These are phyloP conservation scores for Gossypium mustelinum DNA, from an alignment of 345 rosid genomes.

Conservation along the genomic window DNA sequence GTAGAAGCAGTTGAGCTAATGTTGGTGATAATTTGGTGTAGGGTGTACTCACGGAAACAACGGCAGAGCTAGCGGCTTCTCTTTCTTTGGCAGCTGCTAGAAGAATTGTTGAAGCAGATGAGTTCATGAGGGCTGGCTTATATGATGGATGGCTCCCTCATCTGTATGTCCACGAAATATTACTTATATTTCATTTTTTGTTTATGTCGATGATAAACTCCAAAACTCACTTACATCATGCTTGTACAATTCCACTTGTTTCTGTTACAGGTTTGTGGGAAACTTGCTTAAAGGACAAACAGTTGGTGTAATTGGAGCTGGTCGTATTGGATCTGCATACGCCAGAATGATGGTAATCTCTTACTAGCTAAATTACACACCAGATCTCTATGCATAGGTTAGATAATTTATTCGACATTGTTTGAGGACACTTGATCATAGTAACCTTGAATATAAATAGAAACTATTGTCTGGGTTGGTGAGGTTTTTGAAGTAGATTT, in stretches of 20 bases:
- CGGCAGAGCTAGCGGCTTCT: slow-evolving; percentile 93
- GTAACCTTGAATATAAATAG: background rate
- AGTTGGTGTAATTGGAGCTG: slow-evolving; percentile 97
- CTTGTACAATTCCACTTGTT: background rate
- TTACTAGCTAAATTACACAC: background rate
- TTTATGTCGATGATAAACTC: background rate
- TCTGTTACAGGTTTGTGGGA: slow-evolving; percentile 67
- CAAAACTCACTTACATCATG: background rate
- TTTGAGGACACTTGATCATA: background rate
- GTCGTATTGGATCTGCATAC: slow-evolving; percentile 97
- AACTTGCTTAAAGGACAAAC: slow-evolving; percentile 98
- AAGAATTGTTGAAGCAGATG: slow-evolving; percentile 96
- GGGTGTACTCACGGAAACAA: slow-evolving; percentile 98
- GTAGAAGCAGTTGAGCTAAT: background rate
- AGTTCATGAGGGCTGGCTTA: slow-evolving; percentile 91
- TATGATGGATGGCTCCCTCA: slow-evolving; percentile 82
- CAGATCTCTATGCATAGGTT: background rate
- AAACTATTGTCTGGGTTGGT: background rate
- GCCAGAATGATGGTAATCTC: slow-evolving; percentile 90
- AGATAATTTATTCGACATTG: background rate
- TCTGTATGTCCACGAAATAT: background rate
- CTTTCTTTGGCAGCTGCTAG: slow-evolving; percentile 88
- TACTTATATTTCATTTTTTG: background rate
- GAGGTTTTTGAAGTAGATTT: background rate
- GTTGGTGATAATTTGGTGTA: slow-evolving; percentile 19